Percentiles rank a stretch among this genome's conserved stretches.
Evolutionary conservation across 441 rosid species (phyloP).

Genomic region (Arabidopsis lyrata): DNA sequence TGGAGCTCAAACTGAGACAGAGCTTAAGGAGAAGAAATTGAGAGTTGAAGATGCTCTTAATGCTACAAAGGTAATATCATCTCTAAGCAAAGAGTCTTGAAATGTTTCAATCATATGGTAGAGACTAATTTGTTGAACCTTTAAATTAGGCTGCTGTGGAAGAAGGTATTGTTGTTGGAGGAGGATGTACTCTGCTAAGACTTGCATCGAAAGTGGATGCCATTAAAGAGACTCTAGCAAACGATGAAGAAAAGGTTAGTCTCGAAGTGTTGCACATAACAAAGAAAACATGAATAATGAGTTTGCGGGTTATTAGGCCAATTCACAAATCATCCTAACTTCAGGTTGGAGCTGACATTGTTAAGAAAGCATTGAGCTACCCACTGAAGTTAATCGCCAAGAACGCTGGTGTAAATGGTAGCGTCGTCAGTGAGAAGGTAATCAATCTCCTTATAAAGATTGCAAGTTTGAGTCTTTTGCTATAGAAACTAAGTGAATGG

Average conservation of each 20-base stretch:
- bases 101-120: not conserved
- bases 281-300: not conserved
- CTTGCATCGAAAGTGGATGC: slow-evolving; percentile 88
- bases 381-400: slow-evolving; percentile 90
- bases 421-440: slow-evolving; percentile 92
- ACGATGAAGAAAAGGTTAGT: slow-evolving; percentile 87
- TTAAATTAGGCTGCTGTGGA: slow-evolving; percentile 76
- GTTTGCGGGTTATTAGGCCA: not conserved
- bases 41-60: slow-evolving; percentile 98
- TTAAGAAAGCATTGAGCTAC: slow-evolving; percentile 85
- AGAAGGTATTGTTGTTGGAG: slow-evolving; percentile 98
- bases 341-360: slow-evolving; percentile 95
- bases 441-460: not conserved
- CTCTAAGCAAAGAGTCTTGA: slow-evolving; percentile 1
- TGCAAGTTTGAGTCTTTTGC: slow-evolving; percentile 10
- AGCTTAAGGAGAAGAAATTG: slow-evolving; percentile 92
- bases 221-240: slow-evolving; percentile 67
- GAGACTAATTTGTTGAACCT: not conserved
- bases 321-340: not conserved
- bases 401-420: slow-evolving; percentile 95
- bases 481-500: slow-evolving; percentile 18
- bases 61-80: slow-evolving; percentile 78
- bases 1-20: slow-evolving; percentile 99
- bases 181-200: slow-evolving; percentile 88
- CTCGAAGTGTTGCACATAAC: not conserved